These are phyloP conservation scores for Dothistroma septosporum DNA, from an alignment of 2,329 filamentous ascomycete genomes.

Conservation along the genomic window DNA sequence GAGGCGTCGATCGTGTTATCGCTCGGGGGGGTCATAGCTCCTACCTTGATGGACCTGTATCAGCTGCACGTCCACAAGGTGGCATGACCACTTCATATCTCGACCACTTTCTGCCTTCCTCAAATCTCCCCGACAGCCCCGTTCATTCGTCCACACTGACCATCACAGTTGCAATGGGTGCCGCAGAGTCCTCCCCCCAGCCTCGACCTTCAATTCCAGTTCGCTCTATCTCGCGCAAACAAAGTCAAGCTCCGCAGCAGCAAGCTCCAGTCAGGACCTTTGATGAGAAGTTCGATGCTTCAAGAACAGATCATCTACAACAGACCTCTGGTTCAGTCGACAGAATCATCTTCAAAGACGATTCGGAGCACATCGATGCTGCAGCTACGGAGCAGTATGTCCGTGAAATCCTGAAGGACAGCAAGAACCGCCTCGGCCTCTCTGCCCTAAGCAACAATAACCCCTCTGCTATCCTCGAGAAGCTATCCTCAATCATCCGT, in stretches of 20 bases:
- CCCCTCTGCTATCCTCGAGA: constrained; percentile 62
- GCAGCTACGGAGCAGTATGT: constrained; percentile 32
- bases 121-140: not conserved
- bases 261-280: constrained; percentile 21
- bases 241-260: constrained; percentile 14
- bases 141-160: not conserved
- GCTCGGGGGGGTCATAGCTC: not conserved
- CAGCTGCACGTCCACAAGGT: not conserved
- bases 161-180: constrained; percentile 21
- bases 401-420: constrained; percentile 33
- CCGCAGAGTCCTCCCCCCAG: constrained; percentile 23
- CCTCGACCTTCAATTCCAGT: not conserved
- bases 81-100: constrained; percentile 1
- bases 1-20: not conserved
- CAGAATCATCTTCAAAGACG: constrained; percentile 20
- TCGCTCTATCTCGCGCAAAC: constrained; percentile 15
- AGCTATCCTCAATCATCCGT: constrained; percentile 57
- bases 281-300: constrained; percentile 36
- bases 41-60: constrained; percentile 12
- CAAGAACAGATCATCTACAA: constrained; percentile 28
- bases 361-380: constrained; percentile 29
- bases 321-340: constrained; percentile 5
- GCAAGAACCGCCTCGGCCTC: constrained; percentile 65
- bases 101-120: not conserved
- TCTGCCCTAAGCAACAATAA: constrained; percentile 66